These are phyloP conservation scores for Verticillium longisporum DNA, from an alignment of 2,329 filamentous ascomycete species.

Conservation along the genomic window DNA sequence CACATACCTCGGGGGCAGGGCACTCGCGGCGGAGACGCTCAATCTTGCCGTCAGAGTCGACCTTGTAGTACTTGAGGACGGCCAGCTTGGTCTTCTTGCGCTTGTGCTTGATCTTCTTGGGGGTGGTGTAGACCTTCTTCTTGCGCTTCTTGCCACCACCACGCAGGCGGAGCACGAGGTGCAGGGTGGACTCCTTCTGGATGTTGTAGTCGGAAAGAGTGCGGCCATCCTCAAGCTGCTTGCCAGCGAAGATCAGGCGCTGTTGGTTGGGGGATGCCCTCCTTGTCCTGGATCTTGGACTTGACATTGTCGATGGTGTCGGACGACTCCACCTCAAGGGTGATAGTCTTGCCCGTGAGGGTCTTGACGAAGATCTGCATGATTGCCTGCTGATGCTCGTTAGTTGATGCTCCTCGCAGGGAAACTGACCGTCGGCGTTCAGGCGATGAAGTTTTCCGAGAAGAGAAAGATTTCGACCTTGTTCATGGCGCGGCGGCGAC, in stretches of 20 bases:
- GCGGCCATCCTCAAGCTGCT: constrained; percentile 99
- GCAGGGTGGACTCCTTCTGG: constrained; percentile 99
- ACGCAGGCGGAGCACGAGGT: constrained; percentile 95
- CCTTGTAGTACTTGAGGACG: constrained; percentile 99
- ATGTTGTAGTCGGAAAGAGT: constrained; percentile 99
- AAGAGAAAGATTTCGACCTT: neutral
- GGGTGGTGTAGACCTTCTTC: constrained; percentile 99
- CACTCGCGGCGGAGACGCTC: constrained; percentile 98
- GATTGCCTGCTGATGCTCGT: constrained; percentile 49
- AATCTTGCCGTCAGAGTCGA: constrained; percentile 99
- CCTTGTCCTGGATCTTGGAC: constrained; percentile 98
- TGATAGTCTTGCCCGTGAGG: constrained; percentile 99
- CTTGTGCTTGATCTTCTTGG: constrained; percentile 99
- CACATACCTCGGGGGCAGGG: constrained; percentile 75
- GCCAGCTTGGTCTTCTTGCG: constrained; percentile 99
- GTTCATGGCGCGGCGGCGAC: neutral
- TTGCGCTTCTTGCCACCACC: constrained; percentile 99
- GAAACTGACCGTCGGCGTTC: neutral
- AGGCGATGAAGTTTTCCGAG: neutral
- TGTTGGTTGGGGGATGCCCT: constrained; percentile 99
- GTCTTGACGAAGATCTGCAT: constrained; percentile 76
- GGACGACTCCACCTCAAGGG: constrained; percentile 99
- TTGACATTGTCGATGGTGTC: constrained; percentile 99
- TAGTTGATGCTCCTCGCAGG: constrained; percentile 19
- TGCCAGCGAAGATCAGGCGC: constrained; percentile 98